Percentiles rank a stretch among this genome's conserved stretches.
Conservation (phyloP, 2,329 filamentous ascomycete species). For the Fusarium sp. region DNA sequence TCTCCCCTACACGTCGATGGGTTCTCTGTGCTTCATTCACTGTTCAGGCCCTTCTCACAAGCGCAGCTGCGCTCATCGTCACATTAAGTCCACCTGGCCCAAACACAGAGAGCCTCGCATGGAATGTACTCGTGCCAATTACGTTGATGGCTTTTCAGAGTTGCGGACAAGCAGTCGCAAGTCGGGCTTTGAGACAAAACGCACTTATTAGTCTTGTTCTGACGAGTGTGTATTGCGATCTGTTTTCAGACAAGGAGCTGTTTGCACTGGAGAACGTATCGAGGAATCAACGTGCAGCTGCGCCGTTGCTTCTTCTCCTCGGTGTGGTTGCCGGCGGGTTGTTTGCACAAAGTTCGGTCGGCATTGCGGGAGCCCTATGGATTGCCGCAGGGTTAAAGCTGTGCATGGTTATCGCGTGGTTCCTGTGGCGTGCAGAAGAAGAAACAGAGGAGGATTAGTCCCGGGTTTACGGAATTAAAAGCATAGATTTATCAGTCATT, state of each 20-base stretch:
- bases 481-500: background rate
- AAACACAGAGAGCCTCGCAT: conserved; percentile 58
- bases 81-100: conserved; percentile 55
- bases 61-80: conserved; percentile 65
- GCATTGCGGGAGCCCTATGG: conserved; percentile 68
- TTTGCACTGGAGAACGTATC: conserved; percentile 58
- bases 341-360: conserved; percentile 58
- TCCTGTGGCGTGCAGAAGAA: conserved; percentile 67
- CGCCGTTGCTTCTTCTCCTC: conserved; percentile 59
- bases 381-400: conserved; percentile 67
- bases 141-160: conserved; percentile 80
- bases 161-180: conserved; percentile 81
- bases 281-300: conserved; percentile 61
- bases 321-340: conserved; percentile 63
- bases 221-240: conserved; percentile 83
- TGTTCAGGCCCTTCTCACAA: conserved; percentile 61
- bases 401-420: conserved; percentile 67
- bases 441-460: conserved; percentile 11
- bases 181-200: conserved; percentile 74
- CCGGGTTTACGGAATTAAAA: background rate
- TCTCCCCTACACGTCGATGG: conserved; percentile 69
- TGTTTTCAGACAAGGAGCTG: conserved; percentile 73
- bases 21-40: conserved; percentile 71
- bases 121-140: conserved; percentile 73
- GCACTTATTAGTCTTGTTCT: conserved; percentile 81